phyloP scores from a whole-genome alignment of 2,329 filamentous ascomycete species.

The Aureobasidium uvarum region DNA sequence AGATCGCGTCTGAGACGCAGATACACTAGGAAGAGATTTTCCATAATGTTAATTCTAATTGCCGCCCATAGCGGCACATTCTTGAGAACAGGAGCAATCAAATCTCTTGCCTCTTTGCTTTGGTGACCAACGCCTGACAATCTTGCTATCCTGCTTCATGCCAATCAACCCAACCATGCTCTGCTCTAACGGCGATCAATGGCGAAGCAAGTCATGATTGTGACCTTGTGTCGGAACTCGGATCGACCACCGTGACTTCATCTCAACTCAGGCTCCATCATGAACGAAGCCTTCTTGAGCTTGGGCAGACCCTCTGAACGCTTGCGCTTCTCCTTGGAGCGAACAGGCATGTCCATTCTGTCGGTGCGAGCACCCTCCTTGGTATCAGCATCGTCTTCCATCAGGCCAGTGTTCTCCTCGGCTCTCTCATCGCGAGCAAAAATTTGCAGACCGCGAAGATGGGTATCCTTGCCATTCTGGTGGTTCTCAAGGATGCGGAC shows the following conservation, averaged over 20 bases:
- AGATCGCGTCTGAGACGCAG: constrained; percentile 14
- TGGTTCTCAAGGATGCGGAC: constrained; percentile 93
- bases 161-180: background rate
- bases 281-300: constrained; percentile 38
- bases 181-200: background rate
- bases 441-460: constrained; percentile 88
- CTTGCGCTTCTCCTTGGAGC: constrained; percentile 29
- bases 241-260: constrained; percentile 30
- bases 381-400: constrained; percentile 6
- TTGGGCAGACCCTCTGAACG: constrained; percentile 31
- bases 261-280: constrained; percentile 41
- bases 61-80: background rate
- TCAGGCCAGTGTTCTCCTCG: constrained; percentile 19
- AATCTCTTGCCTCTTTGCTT: background rate
- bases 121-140: background rate
- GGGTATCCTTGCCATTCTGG: constrained; percentile 99
- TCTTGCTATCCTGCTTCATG: background rate
- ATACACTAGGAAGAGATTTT: background rate
- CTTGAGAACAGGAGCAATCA: background rate
- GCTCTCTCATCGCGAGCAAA: constrained; percentile 55
- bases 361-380: constrained; percentile 25
- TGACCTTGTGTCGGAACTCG: background rate
- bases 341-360: constrained; percentile 15
- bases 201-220: background rate
- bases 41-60: constrained; percentile 16